phyloP scores from a whole-genome alignment of 805 yeast species.

The Sugiyamaella floridensis region DNA sequence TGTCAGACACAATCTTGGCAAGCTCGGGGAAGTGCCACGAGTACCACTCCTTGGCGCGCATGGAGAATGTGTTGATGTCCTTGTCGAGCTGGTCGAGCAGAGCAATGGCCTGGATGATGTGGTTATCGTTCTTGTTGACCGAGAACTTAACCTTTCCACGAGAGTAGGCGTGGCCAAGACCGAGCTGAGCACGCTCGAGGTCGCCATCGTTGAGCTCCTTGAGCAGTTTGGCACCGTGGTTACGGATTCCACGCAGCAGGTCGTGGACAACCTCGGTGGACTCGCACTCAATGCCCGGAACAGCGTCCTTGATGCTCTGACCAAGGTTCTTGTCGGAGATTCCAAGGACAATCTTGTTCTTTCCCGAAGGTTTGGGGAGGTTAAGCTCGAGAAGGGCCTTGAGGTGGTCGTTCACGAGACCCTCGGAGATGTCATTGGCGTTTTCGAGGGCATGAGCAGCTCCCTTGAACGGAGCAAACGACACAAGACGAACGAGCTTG shows the following conservation, averaged over 20 bases:
- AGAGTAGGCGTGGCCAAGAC: conserved; percentile 98
- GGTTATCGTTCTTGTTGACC: conserved; percentile 98
- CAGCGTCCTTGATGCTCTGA: conserved; percentile 87
- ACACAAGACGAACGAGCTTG: conserved; percentile 85
- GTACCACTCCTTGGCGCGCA: conserved; percentile 98
- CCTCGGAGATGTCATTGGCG: conserved; percentile 96
- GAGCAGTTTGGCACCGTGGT: conserved; percentile 79
- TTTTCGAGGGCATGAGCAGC: conserved; percentile 99
- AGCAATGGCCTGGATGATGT: conserved; percentile 98
- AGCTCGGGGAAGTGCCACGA: conserved; percentile 99
- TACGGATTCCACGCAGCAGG: conserved; percentile 88
- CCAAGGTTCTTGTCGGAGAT: conserved; percentile 93
- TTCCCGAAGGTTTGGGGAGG: conserved; percentile 70
- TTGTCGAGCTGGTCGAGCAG: conserved; percentile 95
- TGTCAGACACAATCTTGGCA: conserved; percentile 85
- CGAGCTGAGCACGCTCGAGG: conserved; percentile 95
- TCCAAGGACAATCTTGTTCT: conserved; percentile 70
- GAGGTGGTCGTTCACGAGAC: conserved; percentile 87
- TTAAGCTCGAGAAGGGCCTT: conserved; percentile 84
- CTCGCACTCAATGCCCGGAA: conserved; percentile 84
- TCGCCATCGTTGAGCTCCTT: conserved; percentile 93
- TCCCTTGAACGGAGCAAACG: conserved; percentile 97
- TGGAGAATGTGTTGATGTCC: conserved; percentile 93
- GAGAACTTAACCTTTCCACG: conserved; percentile 98
- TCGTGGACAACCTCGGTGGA: conserved; percentile 92